phyloP scores from a whole-genome alignment of 1,284 basidiomycete species.

The Polyporus tsugae region DNA sequence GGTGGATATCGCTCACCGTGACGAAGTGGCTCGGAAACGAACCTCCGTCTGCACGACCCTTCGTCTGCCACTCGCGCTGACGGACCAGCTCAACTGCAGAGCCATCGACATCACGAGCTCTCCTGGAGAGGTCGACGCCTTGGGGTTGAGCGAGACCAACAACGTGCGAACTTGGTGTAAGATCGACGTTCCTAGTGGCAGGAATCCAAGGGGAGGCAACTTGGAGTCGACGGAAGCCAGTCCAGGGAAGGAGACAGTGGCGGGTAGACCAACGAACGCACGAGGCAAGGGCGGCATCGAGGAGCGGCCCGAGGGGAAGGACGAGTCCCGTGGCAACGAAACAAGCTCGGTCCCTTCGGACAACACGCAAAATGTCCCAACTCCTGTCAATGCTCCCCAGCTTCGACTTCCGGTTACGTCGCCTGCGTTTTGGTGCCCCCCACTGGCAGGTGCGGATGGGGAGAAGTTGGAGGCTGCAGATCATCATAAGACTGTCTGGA shows the following conservation, averaged over 20 bases:
- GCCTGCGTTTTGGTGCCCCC: background rate
- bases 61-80: background rate
- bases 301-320: too few species aligned
- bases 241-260: background rate
- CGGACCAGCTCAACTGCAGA: background rate
- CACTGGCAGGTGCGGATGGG: background rate
- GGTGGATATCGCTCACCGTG: background rate
- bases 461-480: background rate
- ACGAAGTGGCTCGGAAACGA: background rate
- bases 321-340: background rate
- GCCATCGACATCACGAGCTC: background rate
- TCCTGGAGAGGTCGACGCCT: background rate
- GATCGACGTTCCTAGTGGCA: background rate
- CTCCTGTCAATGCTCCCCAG: background rate
- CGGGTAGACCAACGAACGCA: background rate
- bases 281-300: background rate
- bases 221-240: background rate
- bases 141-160: background rate
- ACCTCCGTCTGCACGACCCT: background rate
- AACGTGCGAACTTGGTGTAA: background rate
- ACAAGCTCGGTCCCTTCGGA: background rate
- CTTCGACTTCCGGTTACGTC: background rate
- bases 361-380: background rate
- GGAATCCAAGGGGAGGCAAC: background rate
- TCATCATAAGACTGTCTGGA: background rate